A percentile compares a stretch with the other conserved stretches of the same genome.
Evolutionary conservation across 78 protist species (phyloP).

Genomic region (Anaeramoeba flamelloides): DNA sequence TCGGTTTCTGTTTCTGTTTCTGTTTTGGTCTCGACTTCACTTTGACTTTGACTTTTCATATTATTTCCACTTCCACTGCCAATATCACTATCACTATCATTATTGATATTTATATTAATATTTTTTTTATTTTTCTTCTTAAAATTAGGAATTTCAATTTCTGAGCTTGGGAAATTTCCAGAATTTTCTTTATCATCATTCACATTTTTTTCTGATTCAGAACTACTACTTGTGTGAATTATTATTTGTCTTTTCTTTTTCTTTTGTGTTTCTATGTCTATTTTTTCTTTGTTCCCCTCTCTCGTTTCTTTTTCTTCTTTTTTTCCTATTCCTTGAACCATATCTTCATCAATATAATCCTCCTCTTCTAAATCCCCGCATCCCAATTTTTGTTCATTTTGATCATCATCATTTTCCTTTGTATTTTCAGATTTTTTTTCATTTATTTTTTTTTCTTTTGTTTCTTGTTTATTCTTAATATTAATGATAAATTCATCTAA

Average conservation of each 20-base stretch:
- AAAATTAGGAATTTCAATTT: background rate
- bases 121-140: background rate
- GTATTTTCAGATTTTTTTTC: background rate
- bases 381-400: too few relatives aligned
- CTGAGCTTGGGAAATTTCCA: too few relatives aligned
- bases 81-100: background rate
- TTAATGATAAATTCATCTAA: background rate
- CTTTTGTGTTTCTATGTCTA: background rate
- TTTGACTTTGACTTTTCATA: background rate
- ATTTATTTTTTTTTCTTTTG: background rate
- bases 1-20: background rate
- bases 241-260: background rate
- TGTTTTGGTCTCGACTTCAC: background rate
- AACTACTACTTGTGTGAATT: background rate
- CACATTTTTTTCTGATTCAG: background rate
- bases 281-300: background rate
- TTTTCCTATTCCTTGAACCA: too few relatives aligned
- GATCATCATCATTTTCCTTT: background rate
- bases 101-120: background rate
- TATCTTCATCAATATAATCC: too few relatives aligned
- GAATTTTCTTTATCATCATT: background rate
- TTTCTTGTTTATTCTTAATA: background rate
- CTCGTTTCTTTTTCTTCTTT: too few relatives aligned
- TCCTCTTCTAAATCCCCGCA: too few relatives aligned
- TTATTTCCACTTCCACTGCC: background rate